Conservation (phyloP, 2,329 filamentous ascomycete genomes). For the Aspergillus sergii region DNA sequence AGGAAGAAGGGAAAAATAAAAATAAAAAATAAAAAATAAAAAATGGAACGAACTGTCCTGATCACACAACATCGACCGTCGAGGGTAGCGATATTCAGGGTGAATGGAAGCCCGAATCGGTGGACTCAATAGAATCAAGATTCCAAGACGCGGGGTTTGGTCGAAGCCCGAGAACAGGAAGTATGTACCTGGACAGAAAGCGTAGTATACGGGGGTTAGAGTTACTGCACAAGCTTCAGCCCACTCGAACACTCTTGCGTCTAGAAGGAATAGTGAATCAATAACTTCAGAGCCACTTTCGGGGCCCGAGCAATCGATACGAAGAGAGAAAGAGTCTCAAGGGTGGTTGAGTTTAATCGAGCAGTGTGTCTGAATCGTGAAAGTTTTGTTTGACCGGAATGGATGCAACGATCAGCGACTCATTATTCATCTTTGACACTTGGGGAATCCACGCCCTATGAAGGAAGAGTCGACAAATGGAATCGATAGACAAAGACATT, state of each 20-base stretch:
- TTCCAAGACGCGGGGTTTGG: constrained; percentile 16
- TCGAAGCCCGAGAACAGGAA: constrained; percentile 2
- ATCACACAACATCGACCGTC: not conserved
- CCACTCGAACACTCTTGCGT: not conserved
- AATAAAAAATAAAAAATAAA: too few species aligned
- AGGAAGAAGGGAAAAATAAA: not conserved
- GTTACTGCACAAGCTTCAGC: not conserved
- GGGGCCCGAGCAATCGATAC: not conserved
- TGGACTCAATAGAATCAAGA: not conserved
- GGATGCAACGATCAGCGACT: not conserved
- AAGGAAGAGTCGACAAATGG: not conserved
- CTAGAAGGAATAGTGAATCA: not conserved
- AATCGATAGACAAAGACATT: not conserved
- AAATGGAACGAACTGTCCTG: not conserved
- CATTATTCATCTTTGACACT: not conserved
- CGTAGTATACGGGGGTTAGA: not conserved
- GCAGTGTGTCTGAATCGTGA: not conserved
- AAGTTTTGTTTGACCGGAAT: not conserved
- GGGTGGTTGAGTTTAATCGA: not conserved
- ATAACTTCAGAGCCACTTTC: not conserved
- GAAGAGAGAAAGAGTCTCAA: not conserved
- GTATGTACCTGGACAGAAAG: not conserved
- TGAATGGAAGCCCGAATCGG: not conserved
- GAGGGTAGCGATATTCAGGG: not conserved
- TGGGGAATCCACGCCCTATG: not conserved